Conservation (phyloP, 2,329 filamentous ascomycete species). For the Verticillium zaregamsianum region DNA sequence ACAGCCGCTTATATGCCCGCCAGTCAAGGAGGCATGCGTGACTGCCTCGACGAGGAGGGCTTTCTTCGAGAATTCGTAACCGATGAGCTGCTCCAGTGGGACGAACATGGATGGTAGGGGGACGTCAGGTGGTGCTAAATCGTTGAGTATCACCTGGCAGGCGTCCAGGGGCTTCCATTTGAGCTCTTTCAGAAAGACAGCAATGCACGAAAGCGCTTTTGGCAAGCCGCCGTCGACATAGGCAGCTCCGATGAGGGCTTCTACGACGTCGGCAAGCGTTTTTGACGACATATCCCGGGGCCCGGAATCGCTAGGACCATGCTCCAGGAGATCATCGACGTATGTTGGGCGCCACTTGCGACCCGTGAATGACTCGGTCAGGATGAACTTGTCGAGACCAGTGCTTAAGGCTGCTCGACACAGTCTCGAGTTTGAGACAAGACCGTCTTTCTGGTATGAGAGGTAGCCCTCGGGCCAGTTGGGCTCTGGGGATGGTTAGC, state of each 20-base stretch:
- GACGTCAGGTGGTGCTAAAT: constrained; percentile 28
- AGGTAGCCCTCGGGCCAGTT: constrained; percentile 75
- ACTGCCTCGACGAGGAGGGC: constrained; percentile 71
- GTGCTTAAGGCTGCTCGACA: constrained; percentile 56
- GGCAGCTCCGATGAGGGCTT: constrained; percentile 75
- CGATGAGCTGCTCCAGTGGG: constrained; percentile 61
- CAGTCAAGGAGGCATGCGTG: constrained; percentile 64
- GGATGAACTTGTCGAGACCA: constrained; percentile 69
- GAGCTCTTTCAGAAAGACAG: constrained; percentile 59
- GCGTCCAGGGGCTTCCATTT: constrained; percentile 45
- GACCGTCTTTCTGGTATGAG: constrained; percentile 59
- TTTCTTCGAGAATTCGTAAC: constrained; percentile 67
- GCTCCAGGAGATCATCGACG: constrained; percentile 30
- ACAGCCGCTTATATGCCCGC: constrained; percentile 40
- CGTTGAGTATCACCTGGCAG: constrained; percentile 39
- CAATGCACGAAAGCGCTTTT: constrained; percentile 61
- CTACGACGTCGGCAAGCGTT: constrained; percentile 80
- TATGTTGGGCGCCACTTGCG: constrained; percentile 69
- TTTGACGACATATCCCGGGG: constrained; percentile 61
- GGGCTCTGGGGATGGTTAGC: constrained; percentile 39
- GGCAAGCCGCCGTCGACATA: constrained; percentile 64
- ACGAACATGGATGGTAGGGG: constrained; percentile 34
- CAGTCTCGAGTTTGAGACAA: constrained; percentile 74
- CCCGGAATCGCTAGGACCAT: constrained; percentile 6
- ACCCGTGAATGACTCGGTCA: constrained; percentile 63